A percentile compares a stretch with the other conserved stretches of the same genome.
Conservation (phyloP, 768 basidiomycete species). For the Lentinus brumalis region DNA sequence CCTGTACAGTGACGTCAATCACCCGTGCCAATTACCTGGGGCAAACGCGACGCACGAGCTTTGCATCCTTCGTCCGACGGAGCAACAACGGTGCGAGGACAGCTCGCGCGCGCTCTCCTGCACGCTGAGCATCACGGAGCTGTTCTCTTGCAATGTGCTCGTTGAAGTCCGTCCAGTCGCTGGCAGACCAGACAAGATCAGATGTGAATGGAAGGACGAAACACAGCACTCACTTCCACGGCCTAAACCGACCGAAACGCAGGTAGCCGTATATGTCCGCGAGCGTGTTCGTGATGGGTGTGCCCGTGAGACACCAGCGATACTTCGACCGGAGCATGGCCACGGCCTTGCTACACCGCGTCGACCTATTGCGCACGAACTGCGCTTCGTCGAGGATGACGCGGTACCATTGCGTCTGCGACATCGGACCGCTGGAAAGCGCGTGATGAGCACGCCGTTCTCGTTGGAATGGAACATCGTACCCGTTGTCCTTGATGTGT, state of each 20-base stretch:
- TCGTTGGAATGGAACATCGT: neutral
- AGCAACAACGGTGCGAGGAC: slow-evolving; percentile 68
- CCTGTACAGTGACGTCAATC: slow-evolving; percentile 28
- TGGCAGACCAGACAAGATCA: slow-evolving; percentile 8
- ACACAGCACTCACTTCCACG: slow-evolving; percentile 49
- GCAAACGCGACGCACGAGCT: slow-evolving; percentile 30
- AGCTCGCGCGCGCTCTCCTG: slow-evolving; percentile 62
- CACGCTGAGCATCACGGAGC: slow-evolving; percentile 57
- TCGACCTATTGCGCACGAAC: slow-evolving; percentile 66
- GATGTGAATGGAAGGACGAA: too few species aligned
- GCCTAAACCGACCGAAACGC: slow-evolving; percentile 67
- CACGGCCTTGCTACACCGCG: slow-evolving; percentile 58
- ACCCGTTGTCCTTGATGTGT: slow-evolving; percentile 56
- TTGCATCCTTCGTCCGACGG: slow-evolving; percentile 72
- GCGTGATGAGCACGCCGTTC: neutral
- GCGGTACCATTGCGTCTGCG: slow-evolving; percentile 64
- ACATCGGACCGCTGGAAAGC: slow-evolving; percentile 54
- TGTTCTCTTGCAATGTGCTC: slow-evolving; percentile 57
- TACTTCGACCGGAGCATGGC: slow-evolving; percentile 64
- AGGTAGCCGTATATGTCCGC: slow-evolving; percentile 73
- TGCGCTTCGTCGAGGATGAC: slow-evolving; percentile 81
- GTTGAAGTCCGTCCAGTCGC: slow-evolving; percentile 70
- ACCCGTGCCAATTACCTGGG: too few species aligned
- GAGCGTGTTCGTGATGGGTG: slow-evolving; percentile 70
- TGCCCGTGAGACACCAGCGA: slow-evolving; percentile 81